Base-by-base conservation (phyloP, 805 yeast species). In the Lipomyces starkeyi region DNA sequence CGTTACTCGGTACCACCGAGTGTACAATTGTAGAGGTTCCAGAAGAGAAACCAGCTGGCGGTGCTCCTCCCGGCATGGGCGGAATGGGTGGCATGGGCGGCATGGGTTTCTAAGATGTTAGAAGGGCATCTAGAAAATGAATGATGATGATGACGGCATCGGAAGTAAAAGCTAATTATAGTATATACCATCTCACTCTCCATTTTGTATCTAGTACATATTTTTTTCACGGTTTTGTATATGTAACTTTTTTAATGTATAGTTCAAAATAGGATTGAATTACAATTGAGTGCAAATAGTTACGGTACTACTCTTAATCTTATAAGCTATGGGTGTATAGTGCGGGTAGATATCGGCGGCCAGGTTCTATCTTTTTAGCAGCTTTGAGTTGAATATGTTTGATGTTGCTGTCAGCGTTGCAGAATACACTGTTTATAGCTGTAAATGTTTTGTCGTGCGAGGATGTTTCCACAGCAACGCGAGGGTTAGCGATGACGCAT, bases 21-120 rank as follows among this genome's bases (percentile, higher is more conserved):
- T 96, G 97, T 80, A 98, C 98, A 72, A 91, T 95, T 77, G 97
- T 93, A 68, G 97, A 91, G 75, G 97, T 96, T 73, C 97, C 98
- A 76, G 83, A 82, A 73, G 82, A 85, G 65, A 82, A 87, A 64
- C 83, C 89, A 73, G 85, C 87, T 65, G 84, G 85, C 60, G 85
- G 86, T 72, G 83, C 82, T 68, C 81, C 84, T 70, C 83, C 85
- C 74, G 85, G 88, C 66, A 89, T 89, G 73, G 85, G 86, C 86
- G 87, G 87, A 70, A 92, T 91, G 73, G 80, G 79, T 76, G 82
- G 81, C 60, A 80, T 82, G 73, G 78, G 78, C 56, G 81, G 70
- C 29, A 65, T 65, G 59, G 64, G 64, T 55, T 66, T 66, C 56
- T 66, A 66, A 59, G 54, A 25, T 53, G 34, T 53, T 53, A 29